Conservation (phyloP, 345 rosid genomes). For the Camelina sativa region DNA sequence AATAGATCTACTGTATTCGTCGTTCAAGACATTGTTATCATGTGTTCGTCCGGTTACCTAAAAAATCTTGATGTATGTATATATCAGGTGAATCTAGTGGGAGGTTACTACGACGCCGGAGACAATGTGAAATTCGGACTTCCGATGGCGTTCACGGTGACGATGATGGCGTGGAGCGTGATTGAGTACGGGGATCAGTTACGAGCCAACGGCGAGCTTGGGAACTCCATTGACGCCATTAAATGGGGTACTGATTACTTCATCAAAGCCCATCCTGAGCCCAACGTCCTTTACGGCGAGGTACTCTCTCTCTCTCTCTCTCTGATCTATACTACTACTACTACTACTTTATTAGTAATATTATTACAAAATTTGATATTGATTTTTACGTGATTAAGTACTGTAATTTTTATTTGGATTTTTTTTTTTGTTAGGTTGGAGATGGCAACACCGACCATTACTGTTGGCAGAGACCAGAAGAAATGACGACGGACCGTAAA, state of each 20-base stretch:
- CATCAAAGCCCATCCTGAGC: conserved; percentile 95
- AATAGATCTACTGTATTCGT: not conserved
- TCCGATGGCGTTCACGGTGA: conserved; percentile 97
- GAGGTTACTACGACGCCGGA: conserved; percentile 99
- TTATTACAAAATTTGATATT: too few relatives aligned
- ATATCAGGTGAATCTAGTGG: conserved; percentile 86
- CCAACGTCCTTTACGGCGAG: conserved; percentile 95
- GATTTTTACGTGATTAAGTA: too few relatives aligned
- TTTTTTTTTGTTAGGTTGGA: conserved; percentile 65
- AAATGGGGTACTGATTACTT: conserved; percentile 98
- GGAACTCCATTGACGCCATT: conserved; percentile 84
- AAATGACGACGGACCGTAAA: conserved; percentile 93
- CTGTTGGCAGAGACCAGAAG: conserved; percentile 99
- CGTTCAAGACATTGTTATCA: conserved; percentile 28
- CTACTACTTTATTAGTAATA: not conserved
- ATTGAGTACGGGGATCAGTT: conserved; percentile 87
- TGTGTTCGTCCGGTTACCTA: not conserved
- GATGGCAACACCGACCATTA: conserved; percentile 97
- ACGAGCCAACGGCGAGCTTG: conserved; percentile 74
- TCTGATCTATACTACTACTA: not conserved
- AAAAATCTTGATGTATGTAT: not conserved
- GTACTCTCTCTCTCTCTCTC: conserved; percentile 37
- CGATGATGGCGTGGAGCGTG: conserved; percentile 99
- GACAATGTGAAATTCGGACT: conserved; percentile 99
- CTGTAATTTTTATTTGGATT: not conserved